Evolutionary conservation across 345 rosid genomes (phyloP).

Genomic region (Ailanthus altissimus): DNA sequence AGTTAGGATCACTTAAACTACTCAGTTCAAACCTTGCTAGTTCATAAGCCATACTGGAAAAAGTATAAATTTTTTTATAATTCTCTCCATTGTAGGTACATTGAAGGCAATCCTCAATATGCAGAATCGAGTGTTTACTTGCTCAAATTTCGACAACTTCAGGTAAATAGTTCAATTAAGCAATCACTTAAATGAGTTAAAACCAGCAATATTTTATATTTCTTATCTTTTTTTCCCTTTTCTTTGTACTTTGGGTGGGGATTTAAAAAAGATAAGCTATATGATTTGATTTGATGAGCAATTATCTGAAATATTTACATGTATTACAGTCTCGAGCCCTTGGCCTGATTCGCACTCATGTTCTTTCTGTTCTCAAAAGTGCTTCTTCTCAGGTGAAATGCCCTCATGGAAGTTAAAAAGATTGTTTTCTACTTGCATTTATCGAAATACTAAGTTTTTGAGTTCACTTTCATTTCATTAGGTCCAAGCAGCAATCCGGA

Average conservation of each 20-base stretch:
- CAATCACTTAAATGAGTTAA: not conserved
- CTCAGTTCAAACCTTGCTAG: not conserved
- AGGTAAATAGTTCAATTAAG: slow-evolving; percentile 46
- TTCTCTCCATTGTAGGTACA: slow-evolving; percentile 50
- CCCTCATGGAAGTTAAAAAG: slow-evolving; percentile 13
- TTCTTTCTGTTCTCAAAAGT: slow-evolving; percentile 77
- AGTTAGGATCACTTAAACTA: slow-evolving; percentile 10
- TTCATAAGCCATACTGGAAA: not conserved
- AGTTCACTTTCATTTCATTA: slow-evolving; percentile 35
- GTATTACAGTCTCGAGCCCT: slow-evolving; percentile 87
- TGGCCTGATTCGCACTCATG: slow-evolving; percentile 90
- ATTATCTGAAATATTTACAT: slow-evolving; percentile 12
- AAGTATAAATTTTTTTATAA: slow-evolving; percentile 10
- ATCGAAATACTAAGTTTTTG: slow-evolving; percentile 19
- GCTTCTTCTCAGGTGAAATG: slow-evolving; percentile 81
- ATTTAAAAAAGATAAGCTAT: not conserved
- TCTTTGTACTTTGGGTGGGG: not conserved
- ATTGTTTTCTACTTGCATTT: slow-evolving; percentile 10
- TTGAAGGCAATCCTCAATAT: slow-evolving; percentile 87
- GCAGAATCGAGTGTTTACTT: slow-evolving; percentile 94
- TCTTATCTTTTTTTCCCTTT: not conserved
- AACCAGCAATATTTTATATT: not conserved
- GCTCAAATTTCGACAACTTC: slow-evolving; percentile 96
- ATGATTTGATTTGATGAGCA: not conserved
- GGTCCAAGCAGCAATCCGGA: slow-evolving; percentile 85